Percentiles rank a stretch among this genome's conserved stretches.
phyloP scores from a whole-genome alignment of 2,329 filamentous ascomycete genomes.

The Trichoderma koningii region DNA sequence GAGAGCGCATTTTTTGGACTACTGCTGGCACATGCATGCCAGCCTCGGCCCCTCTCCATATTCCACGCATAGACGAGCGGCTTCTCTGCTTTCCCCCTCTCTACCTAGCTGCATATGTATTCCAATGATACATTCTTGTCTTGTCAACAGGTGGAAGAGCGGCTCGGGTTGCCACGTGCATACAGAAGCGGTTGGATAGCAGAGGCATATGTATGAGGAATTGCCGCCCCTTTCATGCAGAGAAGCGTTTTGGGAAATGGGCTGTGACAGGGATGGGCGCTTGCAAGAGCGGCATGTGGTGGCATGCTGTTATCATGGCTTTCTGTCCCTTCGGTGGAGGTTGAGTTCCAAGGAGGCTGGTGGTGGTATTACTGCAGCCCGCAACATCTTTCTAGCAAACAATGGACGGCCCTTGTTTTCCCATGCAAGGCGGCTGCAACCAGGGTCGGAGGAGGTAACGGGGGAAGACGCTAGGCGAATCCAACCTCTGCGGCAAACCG shows the following conservation, averaged over 20 bases:
- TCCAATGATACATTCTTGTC: background rate
- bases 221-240: conserved; percentile 23
- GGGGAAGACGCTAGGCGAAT: background rate
- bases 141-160: background rate
- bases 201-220: conserved; percentile 1
- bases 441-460: background rate
- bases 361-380: background rate
- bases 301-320: conserved; percentile 24
- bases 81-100: background rate
- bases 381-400: conserved; percentile 8
- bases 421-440: background rate
- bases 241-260: conserved; percentile 22
- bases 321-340: background rate
- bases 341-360: conserved; percentile 5
- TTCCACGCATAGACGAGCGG: conserved; percentile 4
- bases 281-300: conserved; percentile 20
- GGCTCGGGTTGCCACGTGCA: conserved; percentile 23
- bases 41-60: conserved; percentile 8
- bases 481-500: background rate
- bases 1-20: background rate
- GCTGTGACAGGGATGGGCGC: conserved; percentile 20
- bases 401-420: background rate
- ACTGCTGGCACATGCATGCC: background rate
- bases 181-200: conserved; percentile 21
- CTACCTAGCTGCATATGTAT: background rate